Conservation (phyloP, 768 basidiomycete genomes). For the Russula sp. region DNA sequence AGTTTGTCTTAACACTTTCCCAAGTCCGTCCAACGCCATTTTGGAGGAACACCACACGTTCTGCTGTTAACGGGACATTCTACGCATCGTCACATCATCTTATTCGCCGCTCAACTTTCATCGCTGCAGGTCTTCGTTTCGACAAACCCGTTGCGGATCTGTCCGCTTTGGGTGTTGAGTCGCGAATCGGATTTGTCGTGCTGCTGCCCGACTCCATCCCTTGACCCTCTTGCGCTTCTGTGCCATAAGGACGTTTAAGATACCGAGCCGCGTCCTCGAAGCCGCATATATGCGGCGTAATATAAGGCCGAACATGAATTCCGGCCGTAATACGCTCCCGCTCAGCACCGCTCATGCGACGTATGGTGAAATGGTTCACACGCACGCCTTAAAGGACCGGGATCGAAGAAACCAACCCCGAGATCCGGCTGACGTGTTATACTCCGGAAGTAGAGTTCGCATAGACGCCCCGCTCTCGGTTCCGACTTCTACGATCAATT, state of each 20-base stretch:
- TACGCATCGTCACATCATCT: conserved; percentile 74
- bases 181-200: conserved; percentile 33
- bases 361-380: not conserved
- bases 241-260: not conserved
- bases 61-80: conserved; percentile 65
- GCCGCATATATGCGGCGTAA: not conserved
- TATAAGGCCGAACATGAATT: conserved; percentile 19
- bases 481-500: conserved; percentile 32
- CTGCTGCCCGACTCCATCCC: conserved; percentile 24
- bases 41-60: conserved; percentile 70
- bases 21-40: conserved; percentile 79
- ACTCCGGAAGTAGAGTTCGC: not conserved
- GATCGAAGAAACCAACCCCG: not conserved
- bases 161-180: conserved; percentile 38
- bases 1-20: not conserved
- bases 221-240: not conserved
- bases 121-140: conserved; percentile 70
- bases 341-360: not conserved
- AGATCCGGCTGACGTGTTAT: not conserved
- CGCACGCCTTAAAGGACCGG: not conserved
- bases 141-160: conserved; percentile 52
- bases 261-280: not conserved
- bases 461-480: not conserved
- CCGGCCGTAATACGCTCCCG: not conserved
- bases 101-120: conserved; percentile 72